These are phyloP conservation scores for Moesziomyces parantarcticus DNA, from an alignment of 1,284 basidiomycete species.

Conservation along the genomic window DNA sequence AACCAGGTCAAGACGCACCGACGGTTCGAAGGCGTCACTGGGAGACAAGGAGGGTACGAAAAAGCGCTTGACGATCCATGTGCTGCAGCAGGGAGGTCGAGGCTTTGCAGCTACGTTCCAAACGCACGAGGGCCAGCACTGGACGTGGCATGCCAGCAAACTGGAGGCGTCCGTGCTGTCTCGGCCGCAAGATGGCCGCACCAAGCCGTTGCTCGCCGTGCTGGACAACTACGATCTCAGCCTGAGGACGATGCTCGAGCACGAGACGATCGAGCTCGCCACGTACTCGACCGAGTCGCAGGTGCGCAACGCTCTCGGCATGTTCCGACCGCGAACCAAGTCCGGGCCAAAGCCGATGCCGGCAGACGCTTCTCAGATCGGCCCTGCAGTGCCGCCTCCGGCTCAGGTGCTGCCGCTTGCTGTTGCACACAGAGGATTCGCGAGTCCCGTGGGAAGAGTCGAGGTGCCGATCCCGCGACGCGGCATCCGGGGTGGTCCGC, in stretches of 20 bases:
- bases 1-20: constrained; percentile 11
- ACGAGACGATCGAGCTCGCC: constrained; percentile 28
- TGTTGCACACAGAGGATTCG: constrained; percentile 11
- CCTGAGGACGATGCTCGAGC: constrained; percentile 4
- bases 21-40: constrained; percentile 8
- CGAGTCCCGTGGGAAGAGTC: background rate
- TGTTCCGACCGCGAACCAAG: constrained; percentile 36
- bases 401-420: constrained; percentile 35
- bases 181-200: background rate
- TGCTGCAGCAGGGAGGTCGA: constrained; percentile 17
- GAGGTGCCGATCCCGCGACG: constrained; percentile 20
- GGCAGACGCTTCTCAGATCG: constrained; percentile 10
- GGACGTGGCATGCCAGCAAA: constrained; percentile 32
- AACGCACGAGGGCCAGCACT: constrained; percentile 22
- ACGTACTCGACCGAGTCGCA: constrained; percentile 41
- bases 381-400: constrained; percentile 10
- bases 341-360: constrained; percentile 18
- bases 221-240: constrained; percentile 31
- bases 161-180: constrained; percentile 30
- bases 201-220: background rate
- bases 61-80: constrained; percentile 21
- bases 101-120: constrained; percentile 26
- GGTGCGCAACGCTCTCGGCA: constrained; percentile 36
- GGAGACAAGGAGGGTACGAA: constrained; percentile 4
- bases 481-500: constrained; percentile 47